Base-by-base conservation (phyloP, 441 rosid species). In the Breynia disticha region DNA sequence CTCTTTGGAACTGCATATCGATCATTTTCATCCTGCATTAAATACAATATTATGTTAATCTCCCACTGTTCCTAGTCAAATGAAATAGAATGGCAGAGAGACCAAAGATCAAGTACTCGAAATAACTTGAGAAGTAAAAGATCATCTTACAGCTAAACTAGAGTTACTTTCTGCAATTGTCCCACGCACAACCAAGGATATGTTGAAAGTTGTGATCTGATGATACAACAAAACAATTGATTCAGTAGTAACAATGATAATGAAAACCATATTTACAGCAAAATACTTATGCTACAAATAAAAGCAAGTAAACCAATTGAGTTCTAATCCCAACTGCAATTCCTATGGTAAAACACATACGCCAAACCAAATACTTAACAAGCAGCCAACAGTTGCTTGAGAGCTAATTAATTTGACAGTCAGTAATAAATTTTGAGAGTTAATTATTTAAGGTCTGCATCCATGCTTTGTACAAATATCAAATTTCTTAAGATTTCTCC, bases 201-300 rank as follows among this genome's bases (percentile, higher is more conserved):
- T 85, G 71, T 87, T 82, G 75, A 91, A 91, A 63, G 98, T 91
- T 50, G 82, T 82, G 60, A 91, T 77, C 96, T 91, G 87, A 68
- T 52, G 7, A 24, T 7, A 24, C 32, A 24, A 24, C 4, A 24
- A 24, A 24, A 24, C 32, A 24, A 24, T 2, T 24, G 32, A 3
- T 7, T 24, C 7, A 24, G 32, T 2, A 24, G 32, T 3, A 24
- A 24, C 32, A 24, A 24, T 24, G 7, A 24, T 7, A 24, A 7
- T 24, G 32, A 24, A 24, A 24, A 24, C 32, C 32, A 7, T 24
- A 24, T 24, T 24, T 24, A 24, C 32, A 24, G 3, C 7, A 7
- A 24, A 24, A 24, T 7, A 24, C 32, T 24, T 24, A n/a, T 7
- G 7, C 32, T 7, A 24, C 32, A 24, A 3, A 3, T 24, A 24